phyloP scores from a whole-genome alignment of 768 basidiomycete species.

The Termitomyces sp. region DNA sequence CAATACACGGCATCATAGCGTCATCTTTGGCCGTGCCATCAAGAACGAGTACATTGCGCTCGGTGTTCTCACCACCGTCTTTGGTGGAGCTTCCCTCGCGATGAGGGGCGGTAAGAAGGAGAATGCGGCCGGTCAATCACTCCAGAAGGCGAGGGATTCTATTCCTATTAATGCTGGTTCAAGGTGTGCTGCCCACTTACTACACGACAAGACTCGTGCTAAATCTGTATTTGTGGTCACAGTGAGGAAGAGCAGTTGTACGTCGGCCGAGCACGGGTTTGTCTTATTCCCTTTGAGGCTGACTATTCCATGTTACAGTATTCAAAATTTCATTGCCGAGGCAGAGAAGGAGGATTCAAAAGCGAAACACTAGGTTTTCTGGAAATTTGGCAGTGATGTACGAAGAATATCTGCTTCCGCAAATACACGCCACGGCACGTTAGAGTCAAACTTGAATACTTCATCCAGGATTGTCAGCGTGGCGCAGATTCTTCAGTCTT shows the following conservation, averaged over 20 bases:
- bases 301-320: slow-evolving; percentile 50
- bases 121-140: slow-evolving; percentile 34
- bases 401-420: neutral
- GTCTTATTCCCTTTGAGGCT: slow-evolving; percentile 7
- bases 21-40: slow-evolving; percentile 72
- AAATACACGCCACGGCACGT: slow-evolving; percentile 6
- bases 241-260: slow-evolving; percentile 88
- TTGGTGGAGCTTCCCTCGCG: slow-evolving; percentile 48
- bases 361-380: slow-evolving; percentile 38
- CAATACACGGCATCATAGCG: slow-evolving; percentile 35
- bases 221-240: slow-evolving; percentile 13
- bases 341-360: slow-evolving; percentile 70
- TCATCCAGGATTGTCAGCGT: neutral
- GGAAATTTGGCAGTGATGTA: slow-evolving; percentile 3
- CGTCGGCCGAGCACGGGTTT: slow-evolving; percentile 22
- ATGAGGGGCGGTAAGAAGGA: slow-evolving; percentile 54
- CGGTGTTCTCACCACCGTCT: slow-evolving; percentile 53
- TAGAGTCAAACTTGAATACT: slow-evolving; percentile 2
- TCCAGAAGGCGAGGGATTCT: slow-evolving; percentile 54
- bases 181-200: slow-evolving; percentile 41
- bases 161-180: slow-evolving; percentile 65
- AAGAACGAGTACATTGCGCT: slow-evolving; percentile 80
- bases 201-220: neutral
- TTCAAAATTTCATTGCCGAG: slow-evolving; percentile 74
- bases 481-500: neutral